Evolutionary conservation across 768 basidiomycete genomes (phyloP), one percentile per base, ranked within the genome.

Genomic region (Suillus subaureus): DNA sequence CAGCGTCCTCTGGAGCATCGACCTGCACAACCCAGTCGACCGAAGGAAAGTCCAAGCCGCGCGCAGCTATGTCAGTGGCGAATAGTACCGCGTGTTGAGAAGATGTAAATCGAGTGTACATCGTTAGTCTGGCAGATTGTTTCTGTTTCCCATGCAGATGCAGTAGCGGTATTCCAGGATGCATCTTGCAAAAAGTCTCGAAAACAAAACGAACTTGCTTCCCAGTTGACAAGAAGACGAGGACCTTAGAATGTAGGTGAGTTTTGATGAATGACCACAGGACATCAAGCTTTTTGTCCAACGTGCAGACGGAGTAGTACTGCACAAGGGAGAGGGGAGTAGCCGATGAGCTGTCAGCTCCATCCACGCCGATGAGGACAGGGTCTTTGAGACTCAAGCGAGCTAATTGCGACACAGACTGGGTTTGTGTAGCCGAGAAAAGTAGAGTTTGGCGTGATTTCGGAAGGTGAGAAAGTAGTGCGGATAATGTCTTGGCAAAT

Each of bases 171-270:
- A 95, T 82, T 70, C 97, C 97, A 0, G 97, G 97, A 68, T 97
- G 97, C 83, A 99, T 88, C 76, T 91, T 91, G 80, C 94, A 91
- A 78, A 99, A 98, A 18, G 92, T 93, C 80, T 97, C 96, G 73
- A 92, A 98, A 8, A 92, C 90, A 77, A 98, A 99, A 23, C 96
- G 94, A 61, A 99, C 96, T 79, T 99, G 97, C 77, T 98, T 99
- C 76, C 95, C 92, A 67, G 90, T 91, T 28, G 96, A 97, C 70
- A 98, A 82, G 79, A 99, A 99, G 3, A 99, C 95, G 43, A 99
- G 89, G 7, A 87, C 87, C 79, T 99, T 99, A 72, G 84, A 86
- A 75, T 93, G 92, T 12, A 99, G 84, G 72, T 99, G 97, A 6
- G 89, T 90, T 78, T 93, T 96, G 79, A 99, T 90, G 78, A 99